phyloP scores from a whole-genome alignment of 2,329 filamentous ascomycete genomes.

The Hirsutella minnesotensis region DNA sequence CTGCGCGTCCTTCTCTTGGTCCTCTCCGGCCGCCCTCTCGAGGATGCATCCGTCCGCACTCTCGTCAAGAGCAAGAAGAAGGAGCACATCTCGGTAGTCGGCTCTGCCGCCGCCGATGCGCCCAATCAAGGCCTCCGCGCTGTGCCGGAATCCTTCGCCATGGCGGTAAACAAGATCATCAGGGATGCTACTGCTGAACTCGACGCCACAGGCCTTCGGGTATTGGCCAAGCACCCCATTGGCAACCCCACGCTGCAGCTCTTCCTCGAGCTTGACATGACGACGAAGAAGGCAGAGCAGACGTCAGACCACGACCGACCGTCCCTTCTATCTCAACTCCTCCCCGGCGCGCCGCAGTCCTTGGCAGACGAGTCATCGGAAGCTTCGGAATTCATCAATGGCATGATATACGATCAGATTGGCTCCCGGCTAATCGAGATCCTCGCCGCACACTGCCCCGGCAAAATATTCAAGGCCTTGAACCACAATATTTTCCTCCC shows the following conservation, averaged over 20 bases:
- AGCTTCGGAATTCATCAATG: slow-evolving; percentile 67
- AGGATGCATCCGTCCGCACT: slow-evolving; percentile 55
- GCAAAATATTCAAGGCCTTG: slow-evolving; percentile 81
- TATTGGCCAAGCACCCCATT: slow-evolving; percentile 77
- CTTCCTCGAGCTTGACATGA: slow-evolving; percentile 75
- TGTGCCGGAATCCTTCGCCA: slow-evolving; percentile 69
- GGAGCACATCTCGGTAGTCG: slow-evolving; percentile 61
- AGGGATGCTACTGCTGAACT: slow-evolving; percentile 61
- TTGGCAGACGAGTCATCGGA: slow-evolving; percentile 62
- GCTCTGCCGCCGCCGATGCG: slow-evolving; percentile 38
- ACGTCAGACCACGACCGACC: slow-evolving; percentile 20
- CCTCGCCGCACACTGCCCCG: slow-evolving; percentile 68
- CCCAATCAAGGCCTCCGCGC: slow-evolving; percentile 30
- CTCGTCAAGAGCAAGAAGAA: slow-evolving; percentile 89
- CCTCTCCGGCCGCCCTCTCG: slow-evolving; percentile 70
- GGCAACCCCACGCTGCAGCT: slow-evolving; percentile 92
- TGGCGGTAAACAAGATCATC: slow-evolving; percentile 73
- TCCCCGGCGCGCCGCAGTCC: slow-evolving; percentile 63
- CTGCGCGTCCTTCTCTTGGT: slow-evolving; percentile 78
- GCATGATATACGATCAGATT: slow-evolving; percentile 79
- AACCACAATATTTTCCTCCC: slow-evolving; percentile 71
- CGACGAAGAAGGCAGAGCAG: slow-evolving; percentile 42
- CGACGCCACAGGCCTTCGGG: slow-evolving; percentile 68
- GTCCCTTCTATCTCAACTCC: slow-evolving; percentile 60
- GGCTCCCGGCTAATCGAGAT: slow-evolving; percentile 85